Percentiles rank a stretch among this genome's conserved stretches.
Evolutionary conservation across 2,329 filamentous ascomycete genomes (phyloP).

Genomic region (Orbilia ellipsospora): DNA sequence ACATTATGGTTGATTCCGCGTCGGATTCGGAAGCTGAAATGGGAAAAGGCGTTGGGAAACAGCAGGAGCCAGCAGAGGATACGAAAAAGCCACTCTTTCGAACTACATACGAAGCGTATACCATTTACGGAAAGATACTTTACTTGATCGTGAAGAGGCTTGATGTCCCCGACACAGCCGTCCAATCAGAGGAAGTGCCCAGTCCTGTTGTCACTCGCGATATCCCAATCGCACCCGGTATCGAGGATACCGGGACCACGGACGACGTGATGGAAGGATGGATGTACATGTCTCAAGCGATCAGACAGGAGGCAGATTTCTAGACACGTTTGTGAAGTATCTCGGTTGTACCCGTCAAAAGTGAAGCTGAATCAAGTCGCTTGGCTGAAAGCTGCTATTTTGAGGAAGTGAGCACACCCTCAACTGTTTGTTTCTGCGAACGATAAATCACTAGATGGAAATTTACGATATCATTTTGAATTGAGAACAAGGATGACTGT

Average conservation of each 20-base stretch:
- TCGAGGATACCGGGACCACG: conserved; percentile 56
- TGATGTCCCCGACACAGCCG: conserved; percentile 20
- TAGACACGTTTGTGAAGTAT: conserved; percentile 4
- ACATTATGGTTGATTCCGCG: conserved; percentile 37
- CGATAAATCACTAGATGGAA: neutral
- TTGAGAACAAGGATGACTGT: too few species aligned
- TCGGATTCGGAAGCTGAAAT: conserved; percentile 42
- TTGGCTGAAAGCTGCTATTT: neutral
- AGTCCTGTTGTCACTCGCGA: conserved; percentile 57
- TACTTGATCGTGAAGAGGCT: conserved; percentile 80
- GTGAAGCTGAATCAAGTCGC: neutral
- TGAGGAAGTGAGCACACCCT: neutral
- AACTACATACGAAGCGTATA: conserved; percentile 93
- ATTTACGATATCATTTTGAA: too few species aligned
- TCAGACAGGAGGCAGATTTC: conserved; percentile 48
- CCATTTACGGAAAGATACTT: conserved; percentile 91
- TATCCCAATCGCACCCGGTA: conserved; percentile 40
- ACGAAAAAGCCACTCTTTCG: conserved; percentile 92
- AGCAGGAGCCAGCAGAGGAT: conserved; percentile 67
- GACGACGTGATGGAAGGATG: conserved; percentile 78
- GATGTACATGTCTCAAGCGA: conserved; percentile 78
- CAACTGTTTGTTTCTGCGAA: neutral
- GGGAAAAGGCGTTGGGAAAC: conserved; percentile 41
- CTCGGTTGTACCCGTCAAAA: neutral
- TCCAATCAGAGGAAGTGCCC: conserved; percentile 48